Evolutionary conservation across 2,329 filamentous ascomycete genomes (phyloP), one percentile per base, ranked within the genome.

Genomic region (Penicillium digitatum): DNA sequence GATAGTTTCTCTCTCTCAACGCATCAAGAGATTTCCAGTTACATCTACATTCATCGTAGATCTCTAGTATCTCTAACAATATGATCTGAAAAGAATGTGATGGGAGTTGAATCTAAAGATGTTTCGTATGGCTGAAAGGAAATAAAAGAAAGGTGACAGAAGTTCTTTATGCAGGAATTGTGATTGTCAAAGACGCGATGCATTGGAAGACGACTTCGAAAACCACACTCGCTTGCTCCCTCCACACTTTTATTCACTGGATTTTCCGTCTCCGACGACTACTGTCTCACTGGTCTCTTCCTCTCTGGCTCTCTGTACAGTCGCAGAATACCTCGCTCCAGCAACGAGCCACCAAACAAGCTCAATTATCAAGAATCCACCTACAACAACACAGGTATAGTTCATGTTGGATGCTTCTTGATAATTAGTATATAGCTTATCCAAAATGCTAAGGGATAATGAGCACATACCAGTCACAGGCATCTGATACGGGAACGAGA

Each of bases 241-340:
- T 26, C 7, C 9, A 18, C 11, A 18, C 7, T 34, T 34, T 48
- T 7, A 48, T 5, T n/a, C 26, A 31, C 24, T 35, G 12, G 9
- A 22, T 14, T 51, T 51, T 6, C 34, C 42, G 16, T 32, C 12
- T 7, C 10, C 18, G 16, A 48, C 27, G 6, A 48, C 20, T 14
- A 48, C 16, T n/a, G 29, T 24, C 4, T 53, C 29, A n/a, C 18
- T 7, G 1, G 6, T 53, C 10, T n/a, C 72, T 78, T 96, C 58
- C 89, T 95, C 73, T 42, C 55, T 62, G 9, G 63, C 66, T 48
- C 72, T 70, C 22, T 69, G 65, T 61, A 78, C 75, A 35, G 64
- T 70, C 50, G 68, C 64, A 5, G 72, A 73, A 38, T 76, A 78
- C 24, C 64, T 63, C 45, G 65, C 68, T 5, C 75, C 73, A 1